Base-by-base conservation (phyloP, 768 basidiomycete species). In the Suillus brevipes region DNA sequence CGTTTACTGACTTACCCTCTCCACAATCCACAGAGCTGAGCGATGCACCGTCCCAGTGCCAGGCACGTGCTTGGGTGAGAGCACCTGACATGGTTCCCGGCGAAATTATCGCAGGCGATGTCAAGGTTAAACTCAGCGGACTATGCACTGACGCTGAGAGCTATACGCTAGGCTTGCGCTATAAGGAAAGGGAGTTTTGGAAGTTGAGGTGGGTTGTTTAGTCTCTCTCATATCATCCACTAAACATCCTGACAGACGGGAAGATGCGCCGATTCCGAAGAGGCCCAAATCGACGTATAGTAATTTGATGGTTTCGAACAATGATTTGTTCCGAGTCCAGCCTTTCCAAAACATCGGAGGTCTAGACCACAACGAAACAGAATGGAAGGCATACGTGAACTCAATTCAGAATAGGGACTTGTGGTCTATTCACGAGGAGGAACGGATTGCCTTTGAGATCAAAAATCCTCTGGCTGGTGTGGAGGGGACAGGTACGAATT, bases 381-480 rank as follows among this genome's bases (percentile, higher is more conserved):
- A 43, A 43, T 57, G 56, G 56, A 10, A 2, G 14, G 38, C 3
- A 0, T 59, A 55, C 31, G 34, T 65, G 10, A 57, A 60, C 13
- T 28, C 36, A 3, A 9, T 67, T 23, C 9, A 52, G 2, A 47
- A 73, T 58, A 68, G 60, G 49, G 61, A 66, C 2, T 13, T 65
- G 25, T 72, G 71, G 71, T 6, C 64, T 12, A 40, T 69, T 4
- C 60, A 62, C 16, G 71, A 69, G 55, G 71, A 73, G 36, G 71
- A 72, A 18, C 55, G 67, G 10, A 2, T 62, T 5, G 67, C 63
- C 23, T 73, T 73, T 8, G 71, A 71, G 43, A 67, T 18, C 57
- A 68, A 23, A n/a, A n/a, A 10, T n/a, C 53, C 31, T n/a, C 50
- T 67, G n/a, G 23, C n/a, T 6, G 12, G 12, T 6, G n/a, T 20